Percentiles rank a stretch among this genome's conserved stretches.
phyloP scores from a whole-genome alignment of 352 stramenopile genomes.

The Pythium apleroticum region DNA sequence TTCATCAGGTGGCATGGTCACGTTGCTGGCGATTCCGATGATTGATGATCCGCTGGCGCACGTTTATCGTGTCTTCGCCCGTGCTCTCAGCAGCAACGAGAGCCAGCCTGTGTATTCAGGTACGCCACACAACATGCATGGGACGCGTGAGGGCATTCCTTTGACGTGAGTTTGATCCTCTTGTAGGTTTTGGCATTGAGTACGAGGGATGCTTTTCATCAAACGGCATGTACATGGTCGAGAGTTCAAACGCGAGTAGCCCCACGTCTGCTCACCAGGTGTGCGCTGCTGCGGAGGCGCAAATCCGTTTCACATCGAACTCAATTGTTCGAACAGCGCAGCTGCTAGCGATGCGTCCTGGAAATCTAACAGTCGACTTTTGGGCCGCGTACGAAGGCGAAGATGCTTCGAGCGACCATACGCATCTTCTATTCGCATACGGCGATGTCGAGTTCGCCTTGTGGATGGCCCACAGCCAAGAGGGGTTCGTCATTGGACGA shows the following conservation, averaged over 20 bases:
- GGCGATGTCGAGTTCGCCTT: constrained; percentile 19
- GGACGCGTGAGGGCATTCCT: not conserved
- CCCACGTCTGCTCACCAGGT: constrained; percentile 1
- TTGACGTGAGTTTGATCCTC: not conserved
- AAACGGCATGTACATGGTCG: constrained; percentile 15
- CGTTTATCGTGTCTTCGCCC: constrained; percentile 38
- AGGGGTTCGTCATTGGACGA: constrained; percentile 30
- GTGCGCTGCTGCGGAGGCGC: constrained; percentile 16
- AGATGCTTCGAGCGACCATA: not conserved
- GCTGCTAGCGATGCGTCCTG: constrained; percentile 25
- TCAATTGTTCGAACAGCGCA: constrained; percentile 32
- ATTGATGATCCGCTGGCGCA: constrained; percentile 16
- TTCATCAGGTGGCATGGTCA: constrained; percentile 48
- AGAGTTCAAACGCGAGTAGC: not conserved
- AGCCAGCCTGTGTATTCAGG: constrained; percentile 35
- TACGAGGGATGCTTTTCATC: constrained; percentile 34
- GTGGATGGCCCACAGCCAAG: constrained; percentile 17
- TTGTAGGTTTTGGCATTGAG: constrained; percentile 34
- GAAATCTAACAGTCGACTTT: constrained; percentile 41
- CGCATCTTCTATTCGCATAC: constrained; percentile 38
- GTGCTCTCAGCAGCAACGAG: not conserved
- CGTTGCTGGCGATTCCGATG: constrained; percentile 20
- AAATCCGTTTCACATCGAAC: constrained; percentile 33
- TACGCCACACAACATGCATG: constrained; percentile 11
- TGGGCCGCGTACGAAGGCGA: constrained; percentile 27